Evolutionary conservation across 2,329 filamentous ascomycete species (phyloP), one percentile per base, ranked within the genome.

Genomic region (Talaromyces rugulosus): DNA sequence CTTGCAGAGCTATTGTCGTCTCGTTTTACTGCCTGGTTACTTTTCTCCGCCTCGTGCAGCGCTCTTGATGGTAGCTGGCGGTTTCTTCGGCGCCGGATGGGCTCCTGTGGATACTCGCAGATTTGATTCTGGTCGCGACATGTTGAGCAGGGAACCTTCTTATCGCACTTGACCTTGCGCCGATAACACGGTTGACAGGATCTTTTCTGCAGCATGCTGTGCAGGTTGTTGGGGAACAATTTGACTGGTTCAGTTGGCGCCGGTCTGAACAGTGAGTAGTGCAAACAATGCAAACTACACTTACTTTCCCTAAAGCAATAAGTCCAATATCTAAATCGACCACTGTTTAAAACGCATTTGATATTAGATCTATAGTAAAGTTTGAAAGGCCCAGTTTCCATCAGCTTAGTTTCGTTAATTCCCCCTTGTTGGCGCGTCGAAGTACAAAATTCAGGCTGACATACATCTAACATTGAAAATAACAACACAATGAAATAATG

Each of bases 151-250:
- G 57, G 57, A 4, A 28, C 7, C 18, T 33, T 34, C 33, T 51
- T 59, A 11, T 59, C 57, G 31, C 57, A 59, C 18, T 40, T 59
- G 9, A 59, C 44, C 11, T 59, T 59, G 11, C 57, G 57, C 12
- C 57, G 57, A 59, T 52, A 51, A 33, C 57, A 59, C 18, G 57
- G 8, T 28, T 23, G 18, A 52, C 57, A 59, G 3, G 57, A 59
- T n/a, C 57, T 42, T 44, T 47, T 47, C 34, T 42, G 34, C 6
- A 23, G 14, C 55, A 57, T 57, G 11, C 5, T 57, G 23, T 23
- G 18, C 16, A 44, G 42, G 42, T 47, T 47, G n/a, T 23, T 23
- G n/a, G 40, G 3, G n/a, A 23, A 18, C 6, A 23, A 11, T 27
- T 27, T 47, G 44, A 4, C 23, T 27, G n/a, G 4, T 47, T 12